A percentile compares a stretch with the other conserved stretches of the same genome.
Conservation (phyloP, 805 yeast genomes). For the Hermanozyma aechmeae region DNA sequence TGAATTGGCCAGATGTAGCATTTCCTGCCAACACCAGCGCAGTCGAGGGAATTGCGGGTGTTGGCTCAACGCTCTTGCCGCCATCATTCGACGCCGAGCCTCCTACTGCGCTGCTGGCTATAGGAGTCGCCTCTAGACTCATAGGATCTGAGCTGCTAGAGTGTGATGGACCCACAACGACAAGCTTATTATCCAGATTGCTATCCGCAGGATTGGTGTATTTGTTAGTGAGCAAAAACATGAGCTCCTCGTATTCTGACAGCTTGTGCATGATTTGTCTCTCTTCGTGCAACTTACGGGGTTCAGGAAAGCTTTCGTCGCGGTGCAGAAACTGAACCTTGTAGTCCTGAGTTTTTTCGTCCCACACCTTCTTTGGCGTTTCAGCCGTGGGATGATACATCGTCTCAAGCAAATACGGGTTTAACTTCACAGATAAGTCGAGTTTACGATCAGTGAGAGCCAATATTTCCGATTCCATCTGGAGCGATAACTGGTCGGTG, state of each 20-base stretch:
- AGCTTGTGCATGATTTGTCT: slow-evolving; percentile 53
- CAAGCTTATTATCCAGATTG: slow-evolving; percentile 26
- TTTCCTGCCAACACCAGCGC: slow-evolving; percentile 8
- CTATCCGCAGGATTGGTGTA: slow-evolving; percentile 29
- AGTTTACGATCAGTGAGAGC: slow-evolving; percentile 71
- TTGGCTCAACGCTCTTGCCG: slow-evolving; percentile 11
- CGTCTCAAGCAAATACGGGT: slow-evolving; percentile 49
- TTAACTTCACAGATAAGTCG: slow-evolving; percentile 63
- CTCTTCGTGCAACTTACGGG: slow-evolving; percentile 33
- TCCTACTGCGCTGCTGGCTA: slow-evolving; percentile 13
- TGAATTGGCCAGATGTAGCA: slow-evolving; percentile 55
- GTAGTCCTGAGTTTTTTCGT: slow-evolving; percentile 22
- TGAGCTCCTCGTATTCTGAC: slow-evolving; percentile 78
- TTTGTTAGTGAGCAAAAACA: slow-evolving; percentile 43
- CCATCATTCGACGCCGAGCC: slow-evolving; percentile 23
- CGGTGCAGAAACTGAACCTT: slow-evolving; percentile 22
- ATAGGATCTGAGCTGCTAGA: slow-evolving; percentile 7
- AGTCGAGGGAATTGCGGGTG: slow-evolving; percentile 7
- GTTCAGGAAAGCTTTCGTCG: slow-evolving; percentile 15
- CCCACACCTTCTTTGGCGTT: slow-evolving; percentile 38
- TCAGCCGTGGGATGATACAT: slow-evolving; percentile 39
- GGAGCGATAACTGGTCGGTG: slow-evolving; percentile 69
- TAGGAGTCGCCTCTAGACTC: slow-evolving; percentile 11
- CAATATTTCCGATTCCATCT: slow-evolving; percentile 82
- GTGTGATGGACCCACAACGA: slow-evolving; percentile 25